Evolutionary conservation across 345 rosid genomes (phyloP), one percentile per base, ranked within the genome.

Genomic region (Jatropha curcas): DNA sequence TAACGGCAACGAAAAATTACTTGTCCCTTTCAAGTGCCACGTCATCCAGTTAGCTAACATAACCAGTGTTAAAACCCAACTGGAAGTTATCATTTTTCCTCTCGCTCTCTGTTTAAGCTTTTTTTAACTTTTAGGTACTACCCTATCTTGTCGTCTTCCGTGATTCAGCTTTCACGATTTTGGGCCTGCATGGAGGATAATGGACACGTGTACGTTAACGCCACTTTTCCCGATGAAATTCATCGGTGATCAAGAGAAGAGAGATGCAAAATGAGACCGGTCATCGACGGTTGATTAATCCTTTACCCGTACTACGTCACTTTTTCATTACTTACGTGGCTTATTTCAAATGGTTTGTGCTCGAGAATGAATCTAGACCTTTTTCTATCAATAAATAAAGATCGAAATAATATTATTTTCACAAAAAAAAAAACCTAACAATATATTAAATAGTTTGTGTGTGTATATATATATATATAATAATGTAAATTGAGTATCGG

Each of bases 61-160:
- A 59, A 76, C 83, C 65, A 30, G 46, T 58, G 78, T 76, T 59
- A 73, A 24, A 34, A 20, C 12, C 30, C 27, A 55, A 73, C 80
- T 43, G 67, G 2, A 43, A 5, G 75, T 80, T 64, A 76, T 72
- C 77, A 76, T 70, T 73, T 41, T 6, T 2, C 4, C 34, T 33
- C 46, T 24, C 33, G 33, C 39, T 43, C 5, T 45, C 25, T 5
- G 35, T 60, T 62, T 12, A 43, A 17, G 12, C 13, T 6, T 50
- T 19, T 35, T 62, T 37, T 1, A 16, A 55, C 70, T 43, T 61
- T 65, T 37, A n/a, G 65, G 60, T 7, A 28, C 67, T 55, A n/a
- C 27, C 52, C 28, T 35, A 12, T 71, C 25, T 76, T 57, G 83
- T 76, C 80, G 80, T 73, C 24, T 80, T 68, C 8, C n/a, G 35